Conservation (phyloP, 345 rosid species). For the Laguncularia racemosa region DNA sequence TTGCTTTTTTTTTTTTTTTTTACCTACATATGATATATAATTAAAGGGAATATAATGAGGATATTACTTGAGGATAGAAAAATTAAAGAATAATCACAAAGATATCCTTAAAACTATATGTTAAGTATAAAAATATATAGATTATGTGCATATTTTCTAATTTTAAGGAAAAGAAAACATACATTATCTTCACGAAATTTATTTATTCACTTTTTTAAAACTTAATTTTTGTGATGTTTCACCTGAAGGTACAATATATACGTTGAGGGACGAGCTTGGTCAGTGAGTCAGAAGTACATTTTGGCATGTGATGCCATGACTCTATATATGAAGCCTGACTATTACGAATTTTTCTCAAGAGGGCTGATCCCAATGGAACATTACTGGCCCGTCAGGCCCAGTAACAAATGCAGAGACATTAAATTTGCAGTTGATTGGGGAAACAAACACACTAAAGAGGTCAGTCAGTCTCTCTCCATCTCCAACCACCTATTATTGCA, state of each 20-base stretch:
- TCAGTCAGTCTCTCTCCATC: no score
- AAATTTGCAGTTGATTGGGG: conserved; percentile 51
- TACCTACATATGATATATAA: no score
- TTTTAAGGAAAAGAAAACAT: no score
- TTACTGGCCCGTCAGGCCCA: conserved; percentile 40
- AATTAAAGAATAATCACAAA: no score
- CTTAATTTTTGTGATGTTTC: not conserved
- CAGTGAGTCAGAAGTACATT: conserved; percentile 42
- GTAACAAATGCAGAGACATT: conserved; percentile 28
- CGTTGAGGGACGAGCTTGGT: conserved; percentile 44
- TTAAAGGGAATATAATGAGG: no score
- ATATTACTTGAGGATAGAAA: no score
- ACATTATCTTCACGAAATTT: not conserved
- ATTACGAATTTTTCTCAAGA: conserved; percentile 34
- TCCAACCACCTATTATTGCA: not conserved
- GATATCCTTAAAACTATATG: no score
- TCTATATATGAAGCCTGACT: conserved; percentile 23
- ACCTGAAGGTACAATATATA: conserved; percentile 37
- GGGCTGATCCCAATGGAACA: conserved; percentile 38
- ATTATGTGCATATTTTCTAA: no score
- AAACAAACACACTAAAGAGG: conserved; percentile 29
- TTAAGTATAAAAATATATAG: no score
- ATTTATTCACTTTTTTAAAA: conserved; percentile 5
- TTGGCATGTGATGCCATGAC: conserved; percentile 41
- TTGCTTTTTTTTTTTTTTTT: no score